phyloP scores from a whole-genome alignment of 148 eudicot species.

The Salicornia ramosissima region DNA sequence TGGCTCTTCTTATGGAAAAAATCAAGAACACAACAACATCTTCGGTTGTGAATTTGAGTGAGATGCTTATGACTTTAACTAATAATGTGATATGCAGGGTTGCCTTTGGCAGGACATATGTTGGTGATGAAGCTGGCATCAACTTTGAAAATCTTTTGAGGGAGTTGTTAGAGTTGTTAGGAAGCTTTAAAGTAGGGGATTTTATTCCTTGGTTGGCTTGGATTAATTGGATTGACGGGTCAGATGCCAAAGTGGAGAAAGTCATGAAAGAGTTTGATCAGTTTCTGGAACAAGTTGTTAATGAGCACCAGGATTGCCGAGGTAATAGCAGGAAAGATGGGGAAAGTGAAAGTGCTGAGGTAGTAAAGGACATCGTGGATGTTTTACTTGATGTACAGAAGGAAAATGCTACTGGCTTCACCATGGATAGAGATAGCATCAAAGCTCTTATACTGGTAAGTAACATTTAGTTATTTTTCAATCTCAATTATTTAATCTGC shows the following conservation, averaged over 20 bases:
- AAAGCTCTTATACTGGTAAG: constrained; percentile 48
- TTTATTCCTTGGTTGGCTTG: constrained; percentile 50
- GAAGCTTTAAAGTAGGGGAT: constrained; percentile 28
- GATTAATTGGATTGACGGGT: constrained; percentile 43
- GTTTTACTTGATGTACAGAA: constrained; percentile 45
- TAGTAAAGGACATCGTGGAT: constrained; percentile 45
- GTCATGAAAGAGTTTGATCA: constrained; percentile 37
- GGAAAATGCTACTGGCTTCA: constrained; percentile 26
- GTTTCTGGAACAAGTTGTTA: constrained; percentile 45
- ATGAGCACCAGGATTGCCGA: constrained; percentile 15
- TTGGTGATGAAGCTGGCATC: constrained; percentile 27
- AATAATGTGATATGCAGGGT: constrained; percentile 48
- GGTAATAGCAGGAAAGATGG: not conserved
- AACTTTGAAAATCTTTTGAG: constrained; percentile 29
- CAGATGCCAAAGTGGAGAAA: constrained; percentile 39
- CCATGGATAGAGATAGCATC: constrained; percentile 35
- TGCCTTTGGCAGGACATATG: constrained; percentile 57
- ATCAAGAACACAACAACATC: constrained; percentile 11
- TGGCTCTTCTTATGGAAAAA: constrained; percentile 28
- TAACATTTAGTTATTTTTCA: not conserved
- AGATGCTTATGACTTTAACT: constrained; percentile 28
- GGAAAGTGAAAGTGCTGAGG: not conserved
- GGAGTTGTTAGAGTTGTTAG: constrained; percentile 33
- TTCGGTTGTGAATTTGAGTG: constrained; percentile 37
- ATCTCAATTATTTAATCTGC: not conserved